Evolutionary conservation across 306 rosid species (phyloP).

Genomic region (Castanospermum australe): DNA sequence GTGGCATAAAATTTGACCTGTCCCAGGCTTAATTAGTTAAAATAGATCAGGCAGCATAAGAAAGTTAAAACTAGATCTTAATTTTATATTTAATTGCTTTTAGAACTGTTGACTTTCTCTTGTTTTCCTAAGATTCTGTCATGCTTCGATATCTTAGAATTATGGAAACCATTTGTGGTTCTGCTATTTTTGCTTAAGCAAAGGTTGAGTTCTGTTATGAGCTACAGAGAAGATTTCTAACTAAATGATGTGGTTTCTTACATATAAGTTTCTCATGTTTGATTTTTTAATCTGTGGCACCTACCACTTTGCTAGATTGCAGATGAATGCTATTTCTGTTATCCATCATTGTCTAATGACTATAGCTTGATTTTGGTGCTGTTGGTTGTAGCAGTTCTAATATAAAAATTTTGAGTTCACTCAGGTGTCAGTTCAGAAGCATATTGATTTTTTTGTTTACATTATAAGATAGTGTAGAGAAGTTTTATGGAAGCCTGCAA

Average conservation of each 20-base stretch:
- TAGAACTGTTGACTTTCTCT: too few species aligned
- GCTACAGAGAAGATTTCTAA: too few species aligned
- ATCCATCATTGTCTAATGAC: not conserved
- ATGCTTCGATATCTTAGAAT: too few species aligned
- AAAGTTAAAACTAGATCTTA: not conserved
- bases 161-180: too few species aligned
- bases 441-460: not conserved
- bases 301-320: not conserved
- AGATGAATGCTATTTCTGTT: not conserved
- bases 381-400: not conserved
- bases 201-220: too few species aligned
- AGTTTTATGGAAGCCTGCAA: too few species aligned
- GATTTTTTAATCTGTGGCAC: not conserved
- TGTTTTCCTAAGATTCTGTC: not conserved
- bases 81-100: not conserved
- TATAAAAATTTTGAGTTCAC: not conserved
- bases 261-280: too few species aligned
- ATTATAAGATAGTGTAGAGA: not conserved
- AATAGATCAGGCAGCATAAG: not conserved
- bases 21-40: not conserved
- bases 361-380: not conserved
- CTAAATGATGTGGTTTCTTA: too few species aligned
- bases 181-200: too few species aligned
- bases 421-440: not conserved
- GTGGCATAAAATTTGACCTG: not conserved